Evolutionary conservation across 257 asterid genomes (phyloP).

Genomic region (Solanum pennellii): DNA sequence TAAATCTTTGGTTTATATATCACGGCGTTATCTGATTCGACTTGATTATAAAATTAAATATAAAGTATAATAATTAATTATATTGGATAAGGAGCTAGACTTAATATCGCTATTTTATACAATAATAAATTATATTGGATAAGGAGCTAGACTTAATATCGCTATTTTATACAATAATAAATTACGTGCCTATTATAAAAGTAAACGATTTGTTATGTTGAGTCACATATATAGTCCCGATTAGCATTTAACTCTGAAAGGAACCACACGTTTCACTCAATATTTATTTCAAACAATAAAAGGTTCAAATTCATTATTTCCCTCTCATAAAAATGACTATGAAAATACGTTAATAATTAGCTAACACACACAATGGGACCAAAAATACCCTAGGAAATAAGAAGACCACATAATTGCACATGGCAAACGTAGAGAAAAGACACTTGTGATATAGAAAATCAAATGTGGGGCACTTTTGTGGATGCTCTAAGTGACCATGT

Average conservation of each 20-base stretch:
- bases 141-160: not conserved
- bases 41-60: not conserved
- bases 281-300: not conserved
- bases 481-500: slow-evolving; percentile 8
- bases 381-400: not conserved
- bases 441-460: not conserved
- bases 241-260: not conserved
- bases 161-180: not conserved
- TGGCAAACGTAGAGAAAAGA: slow-evolving; percentile 15
- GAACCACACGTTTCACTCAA: not conserved
- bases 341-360: not conserved
- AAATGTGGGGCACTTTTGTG: slow-evolving; percentile 20
- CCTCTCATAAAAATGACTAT: not conserved
- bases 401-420: slow-evolving; percentile 14
- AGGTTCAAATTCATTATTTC: not conserved
- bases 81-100: not conserved
- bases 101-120: not conserved
- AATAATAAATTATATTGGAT: not conserved
- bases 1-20: not conserved
- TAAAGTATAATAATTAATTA: not conserved
- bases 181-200: not conserved
- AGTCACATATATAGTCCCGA: not conserved
- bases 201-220: not conserved
- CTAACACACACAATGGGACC: not conserved
- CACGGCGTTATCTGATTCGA: too few relatives aligned